phyloP scores from a whole-genome alignment of 805 yeast genomes.

The Barnettozyma pratensis region DNA sequence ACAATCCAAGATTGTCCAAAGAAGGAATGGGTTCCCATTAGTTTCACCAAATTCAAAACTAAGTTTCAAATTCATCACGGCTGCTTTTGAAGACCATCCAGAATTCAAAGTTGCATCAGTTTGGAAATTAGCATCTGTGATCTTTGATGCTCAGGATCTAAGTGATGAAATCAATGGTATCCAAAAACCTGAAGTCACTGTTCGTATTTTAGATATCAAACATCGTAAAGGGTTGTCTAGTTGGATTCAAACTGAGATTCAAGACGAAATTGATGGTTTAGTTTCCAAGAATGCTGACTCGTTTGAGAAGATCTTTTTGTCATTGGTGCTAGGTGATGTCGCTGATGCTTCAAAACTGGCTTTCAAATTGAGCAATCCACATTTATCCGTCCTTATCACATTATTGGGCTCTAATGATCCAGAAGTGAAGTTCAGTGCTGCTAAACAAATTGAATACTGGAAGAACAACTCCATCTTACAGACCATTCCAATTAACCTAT shows the following conservation, averaged over 20 bases:
- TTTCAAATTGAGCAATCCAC: conserved; percentile 54
- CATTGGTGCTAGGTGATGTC: conserved; percentile 50
- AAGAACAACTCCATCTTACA: conserved; percentile 32
- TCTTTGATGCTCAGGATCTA: conserved; percentile 44
- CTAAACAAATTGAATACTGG: conserved; percentile 67
- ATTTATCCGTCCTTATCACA: conserved; percentile 66
- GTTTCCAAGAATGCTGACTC: conserved; percentile 33
- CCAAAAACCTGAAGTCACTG: conserved; percentile 19
- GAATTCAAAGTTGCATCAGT: conserved; percentile 27
- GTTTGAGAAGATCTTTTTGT: conserved; percentile 46
- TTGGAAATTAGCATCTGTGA: conserved; percentile 56
- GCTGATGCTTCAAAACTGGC: conserved; percentile 61
- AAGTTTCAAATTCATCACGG: conserved; percentile 28
- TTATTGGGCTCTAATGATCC: conserved; percentile 67
- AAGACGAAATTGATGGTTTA: conserved; percentile 27
- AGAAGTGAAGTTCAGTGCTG: conserved; percentile 50
- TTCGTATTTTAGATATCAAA: conserved; percentile 25
- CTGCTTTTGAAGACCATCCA: conserved; percentile 12
- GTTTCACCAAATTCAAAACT: conserved; percentile 27
- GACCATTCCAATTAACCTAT: conserved; percentile 47
- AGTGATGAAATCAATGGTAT: conserved; percentile 15
- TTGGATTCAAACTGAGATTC: conserved; percentile 52
- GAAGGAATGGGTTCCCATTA: conserved; percentile 34
- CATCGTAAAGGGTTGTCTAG: conserved; percentile 43
- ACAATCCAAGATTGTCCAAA: conserved; percentile 19